These are phyloP conservation scores for Petrea volubilis DNA, from an alignment of 257 asterid genomes.

Conservation along the genomic window DNA sequence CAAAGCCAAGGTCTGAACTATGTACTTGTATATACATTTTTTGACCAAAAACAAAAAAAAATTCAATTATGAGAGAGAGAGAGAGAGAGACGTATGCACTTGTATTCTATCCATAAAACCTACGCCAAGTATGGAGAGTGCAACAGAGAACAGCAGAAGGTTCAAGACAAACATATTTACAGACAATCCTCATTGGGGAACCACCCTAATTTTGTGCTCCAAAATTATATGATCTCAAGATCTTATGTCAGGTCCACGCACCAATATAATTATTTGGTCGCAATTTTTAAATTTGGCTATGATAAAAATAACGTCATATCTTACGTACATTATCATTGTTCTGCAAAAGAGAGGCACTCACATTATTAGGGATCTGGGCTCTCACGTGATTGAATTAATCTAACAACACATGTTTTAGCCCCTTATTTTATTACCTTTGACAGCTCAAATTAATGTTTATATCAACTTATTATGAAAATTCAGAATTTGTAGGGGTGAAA, in stretches of 20 bases:
- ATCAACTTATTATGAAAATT: too few species aligned
- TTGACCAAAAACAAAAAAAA: too few species aligned
- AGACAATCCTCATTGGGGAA: constrained; percentile 49
- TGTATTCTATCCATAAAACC: constrained; percentile 7
- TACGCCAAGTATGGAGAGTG: constrained; percentile 17
- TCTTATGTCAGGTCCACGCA: constrained; percentile 20
- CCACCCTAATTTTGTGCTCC: constrained; percentile 20
- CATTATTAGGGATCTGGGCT: too few species aligned
- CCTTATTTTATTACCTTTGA: too few species aligned
- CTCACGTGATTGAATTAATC: too few species aligned
- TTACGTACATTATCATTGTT: constrained; percentile 20
- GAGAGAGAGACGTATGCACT: background rate
- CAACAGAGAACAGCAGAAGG: constrained; percentile 15
- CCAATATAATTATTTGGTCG: background rate
- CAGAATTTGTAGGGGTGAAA: too few species aligned
- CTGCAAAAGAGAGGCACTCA: background rate
- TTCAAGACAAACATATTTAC: constrained; percentile 19
- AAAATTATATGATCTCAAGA: constrained; percentile 31
- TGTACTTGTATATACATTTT: too few species aligned
- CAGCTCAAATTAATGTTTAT: too few species aligned
- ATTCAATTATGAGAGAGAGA: too few species aligned
- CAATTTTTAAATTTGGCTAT: background rate
- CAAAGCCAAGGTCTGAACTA: too few species aligned
- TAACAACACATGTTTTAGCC: too few species aligned
- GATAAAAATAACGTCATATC: background rate